Evolutionary conservation across 2,329 filamentous ascomycete genomes (phyloP).

Genomic region (Cordyceps fumosorosea): DNA sequence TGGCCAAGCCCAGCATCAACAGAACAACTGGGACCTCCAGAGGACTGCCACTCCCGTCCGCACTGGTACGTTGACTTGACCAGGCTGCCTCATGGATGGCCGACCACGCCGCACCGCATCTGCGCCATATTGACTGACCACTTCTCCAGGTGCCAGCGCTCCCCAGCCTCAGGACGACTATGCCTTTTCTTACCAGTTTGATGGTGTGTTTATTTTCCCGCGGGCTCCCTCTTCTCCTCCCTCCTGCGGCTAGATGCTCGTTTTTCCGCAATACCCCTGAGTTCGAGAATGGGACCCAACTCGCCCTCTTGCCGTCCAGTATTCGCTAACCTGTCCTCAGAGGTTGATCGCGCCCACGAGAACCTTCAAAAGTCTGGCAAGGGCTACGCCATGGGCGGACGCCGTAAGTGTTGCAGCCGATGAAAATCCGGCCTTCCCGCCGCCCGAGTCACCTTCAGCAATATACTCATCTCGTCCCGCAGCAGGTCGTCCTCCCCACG

Average conservation of each 20-base stretch:
- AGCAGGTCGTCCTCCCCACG: constrained; percentile 66
- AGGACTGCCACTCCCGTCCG: constrained; percentile 34
- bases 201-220: constrained; percentile 58
- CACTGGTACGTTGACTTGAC: constrained; percentile 26
- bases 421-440: neutral
- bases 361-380: constrained; percentile 97
- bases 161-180: constrained; percentile 68
- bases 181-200: constrained; percentile 82
- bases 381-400: constrained; percentile 65
- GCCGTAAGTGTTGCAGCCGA: constrained; percentile 66
- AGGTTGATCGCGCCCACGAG: constrained; percentile 92
- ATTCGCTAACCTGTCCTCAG: constrained; percentile 39
- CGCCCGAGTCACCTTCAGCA: neutral
- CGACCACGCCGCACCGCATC: neutral
- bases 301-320: neutral
- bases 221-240: neutral
- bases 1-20: constrained; percentile 14
- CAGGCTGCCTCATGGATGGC: neutral
- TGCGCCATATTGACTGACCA: constrained; percentile 16
- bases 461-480: constrained; percentile 16
- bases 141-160: constrained; percentile 61
- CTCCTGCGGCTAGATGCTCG: neutral
- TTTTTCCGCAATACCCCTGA: constrained; percentile 6
- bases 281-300: neutral
- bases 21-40: constrained; percentile 41